phyloP scores from a whole-genome alignment of 306 rosid genomes.

The Benincasa hispida region DNA sequence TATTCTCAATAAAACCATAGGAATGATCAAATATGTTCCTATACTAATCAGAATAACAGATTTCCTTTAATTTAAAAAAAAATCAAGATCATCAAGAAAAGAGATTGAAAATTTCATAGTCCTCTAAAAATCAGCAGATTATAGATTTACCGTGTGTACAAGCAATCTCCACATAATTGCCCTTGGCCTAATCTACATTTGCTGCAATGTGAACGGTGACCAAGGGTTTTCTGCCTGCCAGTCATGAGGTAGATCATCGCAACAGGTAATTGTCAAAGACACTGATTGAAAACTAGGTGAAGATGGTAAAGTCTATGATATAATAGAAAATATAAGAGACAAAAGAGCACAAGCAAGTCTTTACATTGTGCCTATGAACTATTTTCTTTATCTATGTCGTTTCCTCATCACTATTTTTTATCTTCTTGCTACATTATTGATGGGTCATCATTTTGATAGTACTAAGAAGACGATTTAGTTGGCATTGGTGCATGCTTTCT shows the following conservation, averaged over 20 bases:
- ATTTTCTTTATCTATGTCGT: no score
- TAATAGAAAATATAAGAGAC: background rate
- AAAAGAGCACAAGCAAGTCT: background rate
- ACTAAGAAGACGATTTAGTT: no score
- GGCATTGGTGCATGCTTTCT: no score
- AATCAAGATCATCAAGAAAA: background rate
- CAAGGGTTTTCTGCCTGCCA: conserved; percentile 56
- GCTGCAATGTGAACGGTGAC: conserved; percentile 38
- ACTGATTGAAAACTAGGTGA: background rate
- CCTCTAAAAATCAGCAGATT: background rate
- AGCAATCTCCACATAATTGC: conserved; percentile 73
- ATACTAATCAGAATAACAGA: background rate
- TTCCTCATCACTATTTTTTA: no score
- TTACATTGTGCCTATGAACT: background rate
- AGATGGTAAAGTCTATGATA: background rate
- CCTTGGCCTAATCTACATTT: conserved; percentile 57
- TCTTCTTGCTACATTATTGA: no score
- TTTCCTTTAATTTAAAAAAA: background rate
- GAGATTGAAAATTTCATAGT: background rate
- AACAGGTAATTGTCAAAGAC: background rate
- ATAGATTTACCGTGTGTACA: conserved; percentile 50
- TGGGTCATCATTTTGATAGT: no score
- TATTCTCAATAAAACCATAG: background rate
- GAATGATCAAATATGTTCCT: background rate
- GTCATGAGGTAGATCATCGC: conserved; percentile 7